Evolutionary conservation across 2,329 filamentous ascomycete species (phyloP), one percentile per base, ranked within the genome.

Genomic region (Aureobasidium uvarum): DNA sequence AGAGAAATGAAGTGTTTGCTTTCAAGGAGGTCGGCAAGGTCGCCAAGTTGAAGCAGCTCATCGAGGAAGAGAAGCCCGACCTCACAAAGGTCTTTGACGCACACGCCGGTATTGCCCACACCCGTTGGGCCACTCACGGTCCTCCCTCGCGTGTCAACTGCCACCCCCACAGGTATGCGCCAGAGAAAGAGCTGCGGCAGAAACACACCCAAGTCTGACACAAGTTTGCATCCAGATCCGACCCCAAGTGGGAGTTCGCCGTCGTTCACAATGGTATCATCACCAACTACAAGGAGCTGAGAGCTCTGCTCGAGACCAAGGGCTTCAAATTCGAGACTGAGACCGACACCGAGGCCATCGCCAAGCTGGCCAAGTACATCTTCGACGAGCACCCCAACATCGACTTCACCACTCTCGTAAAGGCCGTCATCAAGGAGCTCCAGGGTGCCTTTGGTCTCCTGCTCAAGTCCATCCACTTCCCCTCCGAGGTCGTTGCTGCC

Each of bases 11-110:
- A 82, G 92, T 98, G 71, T 86, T 91, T 71, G 93, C 95, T 69
- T 98, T 92, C 86, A 99, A 99, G 85, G 95, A 98, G 84, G 95
- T 99, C 69, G 95, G 95, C 84, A 99, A 99, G 87, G 95, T 99
- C 68, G 92, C 89, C 78, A 96, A 96, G 83, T 85, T 99, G 77
- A 96, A 91, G 86, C 84, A 93, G 81, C 89, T 98, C 79, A 94
- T 98, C 74, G 91, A 89, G 65, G 87, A 91, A 77, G 84, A 87
- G 77, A 86, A 92, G 75, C 85, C 92, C 80, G 91, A 99, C 80
- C 83, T 92, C 73, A 90, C 86, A 79, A 96, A 96, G 85, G 85
- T 92, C 76, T 98, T 97, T 78, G 95, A 98, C 81, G 97, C 93
- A 76, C 95, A 99, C 83, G 93, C 92, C 76, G 95, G 94, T 78